Evolutionary conservation across 805 yeast species (phyloP).

Genomic region (Yarrowia sp.): DNA sequence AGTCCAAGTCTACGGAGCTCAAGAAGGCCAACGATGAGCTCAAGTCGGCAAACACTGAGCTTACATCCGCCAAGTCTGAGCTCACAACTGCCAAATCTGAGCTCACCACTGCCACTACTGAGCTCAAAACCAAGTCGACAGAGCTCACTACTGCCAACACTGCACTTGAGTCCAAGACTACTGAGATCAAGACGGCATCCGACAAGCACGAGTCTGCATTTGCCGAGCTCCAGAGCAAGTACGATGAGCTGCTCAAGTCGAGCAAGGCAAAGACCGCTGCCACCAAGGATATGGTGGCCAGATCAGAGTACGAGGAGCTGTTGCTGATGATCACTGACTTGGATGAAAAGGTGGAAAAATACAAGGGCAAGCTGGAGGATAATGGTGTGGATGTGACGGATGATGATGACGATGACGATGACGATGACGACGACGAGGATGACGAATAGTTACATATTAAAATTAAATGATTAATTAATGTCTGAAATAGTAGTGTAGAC

Average conservation of each 20-base stretch:
- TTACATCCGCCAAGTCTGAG: too few species aligned
- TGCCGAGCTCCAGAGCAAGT: background rate
- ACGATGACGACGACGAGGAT: conserved; percentile 50
- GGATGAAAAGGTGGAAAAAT: conserved; percentile 62
- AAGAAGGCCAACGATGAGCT: too few species aligned
- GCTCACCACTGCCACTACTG: too few species aligned
- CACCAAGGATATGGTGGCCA: conserved; percentile 43
- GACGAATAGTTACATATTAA: background rate
- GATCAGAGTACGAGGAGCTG: conserved; percentile 66
- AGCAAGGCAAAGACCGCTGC: conserved; percentile 29
- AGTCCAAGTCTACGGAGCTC: too few species aligned
- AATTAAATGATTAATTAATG: background rate
- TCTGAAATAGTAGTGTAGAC: background rate
- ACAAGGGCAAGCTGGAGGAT: conserved; percentile 51
- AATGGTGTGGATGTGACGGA: conserved; percentile 68
- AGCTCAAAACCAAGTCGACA: too few species aligned
- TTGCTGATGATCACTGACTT: conserved; percentile 73
- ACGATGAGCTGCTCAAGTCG: conserved; percentile 16
- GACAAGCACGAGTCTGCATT: background rate
- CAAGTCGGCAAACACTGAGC: too few species aligned
- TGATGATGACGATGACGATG: conserved; percentile 66
- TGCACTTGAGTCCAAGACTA: too few species aligned
- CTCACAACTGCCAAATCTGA: too few species aligned
- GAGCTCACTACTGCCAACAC: too few species aligned
- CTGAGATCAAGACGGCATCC: background rate